Evolutionary conservation across 2,329 filamentous ascomycete genomes (phyloP), one percentile per base, ranked within the genome.

Genomic region (Coleophoma cylindrospora): DNA sequence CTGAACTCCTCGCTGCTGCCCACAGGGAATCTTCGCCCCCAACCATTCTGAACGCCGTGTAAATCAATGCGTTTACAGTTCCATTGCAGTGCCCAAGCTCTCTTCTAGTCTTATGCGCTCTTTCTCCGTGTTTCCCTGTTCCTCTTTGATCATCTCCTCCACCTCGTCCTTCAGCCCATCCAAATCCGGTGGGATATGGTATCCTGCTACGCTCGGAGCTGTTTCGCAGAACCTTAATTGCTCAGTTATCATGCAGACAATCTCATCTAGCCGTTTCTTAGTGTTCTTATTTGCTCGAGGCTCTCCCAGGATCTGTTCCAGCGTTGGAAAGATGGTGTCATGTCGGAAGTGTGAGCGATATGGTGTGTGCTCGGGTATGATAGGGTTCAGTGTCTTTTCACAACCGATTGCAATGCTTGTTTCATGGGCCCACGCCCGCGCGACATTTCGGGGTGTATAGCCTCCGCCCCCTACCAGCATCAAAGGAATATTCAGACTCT

Each of bases 371-470:
- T 80, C 71, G 0, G 94, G 92, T 27, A 97, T 85, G 12, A 82
- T 78, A 15, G 86, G 80, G 65, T 76, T 73, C 55, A 96, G 85
- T 50, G 81, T 79, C 55, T 86, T 77, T 53, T 87, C 77, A 50
- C 83, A 84, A 58, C 85, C 84, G 55, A 95, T 88, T 53, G 90
- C 90, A 58, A 97, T 89, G 53, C 88, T 87, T 12, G 94, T 99
- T 72, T 99, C 94, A 70, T 95, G 92, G 21, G 91, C 90, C 94
- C 94, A 99, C 32, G 92, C 91, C 48, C 94, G 87, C 40, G 94
- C 94, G 7, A 99, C 94, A 63, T 99, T 99, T 57, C 92, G 83
- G 5, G 94, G 91, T 13, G 94, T 99, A 70, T 99, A 99, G 27
- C 94, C 94, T 50, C 94, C 94, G 37, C 94, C 94, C 41, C 94